Evolutionary conservation across 2,329 filamentous ascomycete genomes (phyloP).

Genomic region (Hypoxylon sp.): DNA sequence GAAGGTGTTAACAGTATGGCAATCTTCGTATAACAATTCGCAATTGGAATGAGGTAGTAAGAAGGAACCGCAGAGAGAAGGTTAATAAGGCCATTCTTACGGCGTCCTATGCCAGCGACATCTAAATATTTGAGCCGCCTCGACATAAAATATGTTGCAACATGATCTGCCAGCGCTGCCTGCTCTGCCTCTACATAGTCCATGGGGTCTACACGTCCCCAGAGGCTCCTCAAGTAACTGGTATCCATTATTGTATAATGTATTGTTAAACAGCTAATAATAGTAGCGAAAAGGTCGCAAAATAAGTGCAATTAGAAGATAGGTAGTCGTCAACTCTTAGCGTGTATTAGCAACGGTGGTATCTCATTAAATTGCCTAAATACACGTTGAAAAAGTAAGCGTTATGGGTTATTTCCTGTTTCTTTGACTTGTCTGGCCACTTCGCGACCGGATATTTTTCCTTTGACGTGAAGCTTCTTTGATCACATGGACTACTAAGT

Average conservation of each 20-base stretch:
- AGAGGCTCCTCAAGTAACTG: no score
- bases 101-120: slow-evolving; percentile 22
- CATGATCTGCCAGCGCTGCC: neutral
- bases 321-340: neutral
- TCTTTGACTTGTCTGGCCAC: no score
- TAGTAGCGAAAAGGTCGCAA: neutral
- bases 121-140: slow-evolving; percentile 18
- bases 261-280: neutral
- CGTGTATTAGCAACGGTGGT: neutral
- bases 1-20: no score
- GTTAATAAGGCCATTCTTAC: slow-evolving; percentile 17
- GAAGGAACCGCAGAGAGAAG: neutral
- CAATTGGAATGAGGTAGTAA: no score
- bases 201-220: neutral
- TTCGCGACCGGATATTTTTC: neutral
- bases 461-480: slow-evolving; percentile 2
- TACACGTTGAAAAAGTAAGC: neutral
- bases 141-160: slow-evolving; percentile 12
- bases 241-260: neutral
- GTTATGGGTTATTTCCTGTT: neutral
- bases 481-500: no score
- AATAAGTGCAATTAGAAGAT: neutral
- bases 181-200: neutral
- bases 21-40: no score
- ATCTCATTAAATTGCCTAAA: no score